Evolutionary conservation across 2,329 filamentous ascomycete genomes (phyloP).

Genomic region (Macrophomina tecta): DNA sequence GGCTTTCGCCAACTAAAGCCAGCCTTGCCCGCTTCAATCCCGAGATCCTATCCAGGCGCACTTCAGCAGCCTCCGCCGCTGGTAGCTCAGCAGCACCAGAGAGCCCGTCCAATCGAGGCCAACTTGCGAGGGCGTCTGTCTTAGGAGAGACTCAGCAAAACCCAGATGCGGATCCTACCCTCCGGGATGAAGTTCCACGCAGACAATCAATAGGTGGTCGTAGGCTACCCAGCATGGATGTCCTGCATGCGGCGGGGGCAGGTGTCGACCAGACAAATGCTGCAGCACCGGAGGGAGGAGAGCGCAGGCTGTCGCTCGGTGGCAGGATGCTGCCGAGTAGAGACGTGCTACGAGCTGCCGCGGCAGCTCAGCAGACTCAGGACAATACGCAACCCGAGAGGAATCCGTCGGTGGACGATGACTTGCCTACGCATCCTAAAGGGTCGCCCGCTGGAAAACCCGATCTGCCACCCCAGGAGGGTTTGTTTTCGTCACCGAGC

Average conservation of each 20-base stretch:
- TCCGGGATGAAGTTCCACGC: conserved; percentile 19
- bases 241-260: neutral
- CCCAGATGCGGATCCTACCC: conserved; percentile 29
- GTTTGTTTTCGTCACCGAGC: conserved; percentile 24
- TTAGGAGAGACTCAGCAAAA: conserved; percentile 31
- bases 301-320: conserved; percentile 22
- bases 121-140: conserved; percentile 35
- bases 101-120: conserved; percentile 32
- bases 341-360: conserved; percentile 12
- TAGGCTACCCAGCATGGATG: neutral
- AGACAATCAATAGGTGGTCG: neutral
- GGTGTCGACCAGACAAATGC: neutral
- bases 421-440: conserved; percentile 8
- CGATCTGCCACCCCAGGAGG: conserved; percentile 14
- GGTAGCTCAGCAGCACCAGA: conserved; percentile 30
- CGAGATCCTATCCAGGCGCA: conserved; percentile 30
- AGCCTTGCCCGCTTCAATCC: conserved; percentile 48
- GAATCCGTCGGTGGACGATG: neutral
- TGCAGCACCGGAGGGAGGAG: conserved; percentile 2
- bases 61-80: conserved; percentile 30
- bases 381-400: neutral
- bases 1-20: conserved; percentile 48
- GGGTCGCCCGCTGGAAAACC: conserved; percentile 10
- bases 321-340: conserved; percentile 10
- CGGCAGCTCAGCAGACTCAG: neutral